A percentile compares a stretch with the other conserved stretches of the same genome.
Conservation (phyloP, 2,329 filamentous ascomycete species). For the Ophiostoma ulmi region DNA sequence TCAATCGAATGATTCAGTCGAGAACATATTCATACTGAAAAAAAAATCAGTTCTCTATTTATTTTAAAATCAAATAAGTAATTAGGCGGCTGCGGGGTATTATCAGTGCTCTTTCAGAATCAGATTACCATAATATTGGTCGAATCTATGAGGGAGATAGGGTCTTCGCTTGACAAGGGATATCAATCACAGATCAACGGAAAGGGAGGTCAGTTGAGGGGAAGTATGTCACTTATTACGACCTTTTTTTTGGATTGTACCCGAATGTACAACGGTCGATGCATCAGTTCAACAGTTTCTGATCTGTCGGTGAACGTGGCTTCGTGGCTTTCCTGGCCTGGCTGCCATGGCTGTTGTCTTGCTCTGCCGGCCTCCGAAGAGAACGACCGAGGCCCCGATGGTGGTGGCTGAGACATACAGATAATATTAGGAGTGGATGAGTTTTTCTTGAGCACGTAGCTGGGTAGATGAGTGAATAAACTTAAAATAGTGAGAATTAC, state of each 20-base stretch:
- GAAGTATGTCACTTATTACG: not conserved
- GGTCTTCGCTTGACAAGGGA: slow-evolving; percentile 10
- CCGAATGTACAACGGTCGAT: no score
- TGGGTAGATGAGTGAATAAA: not conserved
- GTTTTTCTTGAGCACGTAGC: not conserved
- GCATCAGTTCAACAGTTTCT: not conserved
- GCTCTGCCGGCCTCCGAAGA: not conserved
- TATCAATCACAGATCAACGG: slow-evolving; percentile 1
- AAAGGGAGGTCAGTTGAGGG: not conserved
- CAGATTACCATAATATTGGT: not conserved
- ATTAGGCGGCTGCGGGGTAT: not conserved
- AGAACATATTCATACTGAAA: not conserved
- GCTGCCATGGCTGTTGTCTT: not conserved
- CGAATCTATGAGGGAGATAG: not conserved
- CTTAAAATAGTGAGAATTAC: not conserved
- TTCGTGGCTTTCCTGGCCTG: not conserved
- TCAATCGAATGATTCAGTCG: not conserved
- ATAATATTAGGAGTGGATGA: not conserved
- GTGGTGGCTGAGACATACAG: slow-evolving; percentile 5
- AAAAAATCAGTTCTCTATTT: no score
- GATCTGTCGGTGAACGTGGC: not conserved
- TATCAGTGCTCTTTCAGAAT: not conserved
- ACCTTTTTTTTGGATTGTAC: not conserved
- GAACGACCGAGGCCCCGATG: slow-evolving; percentile 2
- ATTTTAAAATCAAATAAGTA: no score